Conservation (phyloP, 202 grass and related monocot genomes). For the Panicum hallii region DNA sequence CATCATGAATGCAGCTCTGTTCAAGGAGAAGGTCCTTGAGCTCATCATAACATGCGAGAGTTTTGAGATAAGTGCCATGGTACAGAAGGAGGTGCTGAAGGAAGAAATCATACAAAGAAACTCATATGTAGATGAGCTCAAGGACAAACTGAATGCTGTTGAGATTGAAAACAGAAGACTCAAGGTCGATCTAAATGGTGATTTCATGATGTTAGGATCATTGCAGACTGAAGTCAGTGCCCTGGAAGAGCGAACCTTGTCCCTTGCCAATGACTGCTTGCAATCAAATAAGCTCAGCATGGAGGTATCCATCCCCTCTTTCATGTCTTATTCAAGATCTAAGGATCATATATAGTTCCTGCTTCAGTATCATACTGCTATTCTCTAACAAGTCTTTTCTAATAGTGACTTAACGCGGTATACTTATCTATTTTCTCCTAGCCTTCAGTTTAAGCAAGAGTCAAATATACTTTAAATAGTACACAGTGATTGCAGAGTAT, state of each 20-base stretch:
- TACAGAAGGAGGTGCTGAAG: constrained; percentile 83
- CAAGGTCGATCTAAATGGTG: constrained; percentile 73
- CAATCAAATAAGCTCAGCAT: constrained; percentile 63
- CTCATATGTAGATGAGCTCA: constrained; percentile 71
- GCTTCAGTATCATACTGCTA: background rate
- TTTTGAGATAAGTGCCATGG: constrained; percentile 80
- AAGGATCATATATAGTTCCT: background rate
- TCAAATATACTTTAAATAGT: constrained; percentile 4
- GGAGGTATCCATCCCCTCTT: constrained; percentile 59
- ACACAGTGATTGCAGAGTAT: background rate
- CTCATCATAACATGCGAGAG: constrained; percentile 76
- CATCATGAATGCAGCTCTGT: constrained; percentile 75
- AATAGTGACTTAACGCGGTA: background rate
- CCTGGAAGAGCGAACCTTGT: constrained; percentile 67
- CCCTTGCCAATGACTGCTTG: constrained; percentile 56
- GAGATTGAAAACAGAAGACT: constrained; percentile 85
- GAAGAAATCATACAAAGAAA: constrained; percentile 85
- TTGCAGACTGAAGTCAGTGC: constrained; percentile 65
- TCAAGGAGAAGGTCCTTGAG: constrained; percentile 84
- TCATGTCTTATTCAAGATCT: constrained; percentile 5
- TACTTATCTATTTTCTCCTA: constrained; percentile 27
- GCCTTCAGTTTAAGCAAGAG: constrained; percentile 17
- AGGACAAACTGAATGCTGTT: constrained; percentile 75
- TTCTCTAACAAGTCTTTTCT: constrained; percentile 24
- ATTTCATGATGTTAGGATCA: constrained; percentile 65